Percentiles rank a stretch among this genome's conserved stretches.
Conservation (phyloP, 2,329 filamentous ascomycete genomes). For the Diaporthe velutina region DNA sequence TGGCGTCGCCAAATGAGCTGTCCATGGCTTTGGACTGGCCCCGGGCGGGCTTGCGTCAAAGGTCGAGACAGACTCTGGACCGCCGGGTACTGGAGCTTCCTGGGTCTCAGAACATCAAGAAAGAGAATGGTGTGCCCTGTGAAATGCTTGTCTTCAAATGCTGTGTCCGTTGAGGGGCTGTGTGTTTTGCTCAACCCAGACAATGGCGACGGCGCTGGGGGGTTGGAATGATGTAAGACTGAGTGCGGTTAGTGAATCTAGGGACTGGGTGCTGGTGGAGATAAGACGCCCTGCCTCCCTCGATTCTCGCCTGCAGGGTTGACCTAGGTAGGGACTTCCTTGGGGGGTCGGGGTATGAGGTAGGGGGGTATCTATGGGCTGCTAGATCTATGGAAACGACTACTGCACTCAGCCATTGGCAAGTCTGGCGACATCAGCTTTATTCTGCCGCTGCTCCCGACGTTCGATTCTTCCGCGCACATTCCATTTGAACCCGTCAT, state of each 20-base stretch:
- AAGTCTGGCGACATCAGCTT: conserved; percentile 17
- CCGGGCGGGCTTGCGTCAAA: neutral
- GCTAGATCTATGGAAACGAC: neutral
- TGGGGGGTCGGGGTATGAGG: neutral
- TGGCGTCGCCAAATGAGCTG: conserved; percentile 36
- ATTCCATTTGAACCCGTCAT: conserved; percentile 1
- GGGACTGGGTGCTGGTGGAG: neutral
- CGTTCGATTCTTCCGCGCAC: neutral
- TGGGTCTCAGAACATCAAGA: neutral
- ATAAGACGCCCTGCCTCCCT: neutral
- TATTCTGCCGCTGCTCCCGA: conserved; percentile 13
- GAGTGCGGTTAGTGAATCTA: neutral
- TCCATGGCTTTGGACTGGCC: conserved; percentile 33
- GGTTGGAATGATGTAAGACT: conserved; percentile 12
- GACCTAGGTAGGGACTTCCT: neutral
- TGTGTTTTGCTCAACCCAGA: neutral
- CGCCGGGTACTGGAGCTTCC: neutral
- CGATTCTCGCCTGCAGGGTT: neutral
- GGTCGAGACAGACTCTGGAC: conserved; percentile 3
- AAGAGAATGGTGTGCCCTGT: neutral
- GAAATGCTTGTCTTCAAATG: neutral
- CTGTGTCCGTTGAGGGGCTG: neutral
- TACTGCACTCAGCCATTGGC: conserved; percentile 5
- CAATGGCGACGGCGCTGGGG: neutral
- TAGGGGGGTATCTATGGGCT: neutral